Base-by-base conservation (phyloP, 2,329 filamentous ascomycete genomes). In the Fusarium citri region DNA sequence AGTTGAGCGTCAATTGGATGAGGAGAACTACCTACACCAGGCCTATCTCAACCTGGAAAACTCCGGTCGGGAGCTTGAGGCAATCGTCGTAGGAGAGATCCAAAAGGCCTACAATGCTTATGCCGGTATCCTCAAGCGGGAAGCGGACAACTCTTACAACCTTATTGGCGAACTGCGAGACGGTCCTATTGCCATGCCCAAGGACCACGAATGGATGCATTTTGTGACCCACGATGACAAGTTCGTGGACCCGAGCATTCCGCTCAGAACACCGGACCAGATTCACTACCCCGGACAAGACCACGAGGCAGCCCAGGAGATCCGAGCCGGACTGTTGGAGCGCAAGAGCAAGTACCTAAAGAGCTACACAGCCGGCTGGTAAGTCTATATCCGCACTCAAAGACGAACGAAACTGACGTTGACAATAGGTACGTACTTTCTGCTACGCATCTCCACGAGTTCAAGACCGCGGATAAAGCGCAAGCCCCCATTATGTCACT, bases 321-420 rank as follows among this genome's bases (percentile, higher is more conserved):
- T 99, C 55, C 88, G 94, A 65, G 93, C 94, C 22, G 96, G 96
- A 5, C 90, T 98, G 81, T 84, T 99, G 37, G 96, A 99, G 83
- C 91, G 96, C 72, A 98, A 98, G 89, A 97, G 94, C 87, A 99
- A 98, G 78, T 99, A 98, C 77, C 84, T 99, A 66, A 98, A 98
- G 84, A 98, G 94, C 79, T 98, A 98, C 80, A 96, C 94, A 10
- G 92, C 94, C 26, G 95, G 95, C 77, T 98, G 95, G 94, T 95
- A 84, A 81, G 91, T 76, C 14, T 26, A 50, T 18, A 25, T 48
- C 37, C 15, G 6, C 56, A 18, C 37, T 41, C 3, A 20, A 14
- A 7, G 34, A 45, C 31, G 43, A 34, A 28, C 10, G 30, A 31
- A 34, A 25, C 64, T 73, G 58, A 72, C 56, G 23, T 16, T 26